Conservation (phyloP, 1,139 yeast species). For the Wickerhamiella pararugosa region DNA sequence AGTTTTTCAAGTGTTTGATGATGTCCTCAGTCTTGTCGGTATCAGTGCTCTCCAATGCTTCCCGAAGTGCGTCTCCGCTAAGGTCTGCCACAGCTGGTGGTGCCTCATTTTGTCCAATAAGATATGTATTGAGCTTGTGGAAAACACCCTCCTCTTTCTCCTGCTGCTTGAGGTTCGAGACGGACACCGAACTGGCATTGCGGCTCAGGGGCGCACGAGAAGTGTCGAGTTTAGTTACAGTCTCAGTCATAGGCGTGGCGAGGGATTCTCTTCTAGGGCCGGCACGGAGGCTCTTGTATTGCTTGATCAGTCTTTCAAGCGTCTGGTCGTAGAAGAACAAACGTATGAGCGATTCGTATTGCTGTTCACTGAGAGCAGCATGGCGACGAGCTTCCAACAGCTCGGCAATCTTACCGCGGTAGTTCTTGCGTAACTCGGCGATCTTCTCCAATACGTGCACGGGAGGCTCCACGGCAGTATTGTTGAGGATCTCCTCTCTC, state of each 20-base stretch:
- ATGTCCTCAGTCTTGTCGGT: no score
- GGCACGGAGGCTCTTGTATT: conserved; percentile 12
- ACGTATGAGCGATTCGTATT: conserved; percentile 18
- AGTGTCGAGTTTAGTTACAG: conserved; percentile 12
- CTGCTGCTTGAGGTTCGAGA: conserved; percentile 15
- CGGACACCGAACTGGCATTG: conserved; percentile 10
- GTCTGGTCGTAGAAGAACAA: conserved; percentile 23
- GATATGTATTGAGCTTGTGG: conserved; percentile 53
- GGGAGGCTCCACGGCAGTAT: conserved; percentile 19
- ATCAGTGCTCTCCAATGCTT: no score
- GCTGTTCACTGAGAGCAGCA: conserved; percentile 5
- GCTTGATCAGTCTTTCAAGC: conserved; percentile 20
- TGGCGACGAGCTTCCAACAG: background rate
- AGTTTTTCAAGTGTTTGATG: no score
- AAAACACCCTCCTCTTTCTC: conserved; percentile 88
- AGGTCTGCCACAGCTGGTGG: background rate
- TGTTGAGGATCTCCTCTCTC: conserved; percentile 20
- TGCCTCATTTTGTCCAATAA: conserved; percentile 6
- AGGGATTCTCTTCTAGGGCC: background rate
- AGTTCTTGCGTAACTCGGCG: conserved; percentile 13
- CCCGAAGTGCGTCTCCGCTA: conserved; percentile 40
- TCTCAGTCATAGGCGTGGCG: conserved; percentile 8
- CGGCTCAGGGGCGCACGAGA: conserved; percentile 12
- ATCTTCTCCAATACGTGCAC: conserved; percentile 13
- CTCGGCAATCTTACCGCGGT: conserved; percentile 14